These are phyloP conservation scores for Fusarium keratoplasticum DNA, from an alignment of 2,329 filamentous ascomycete genomes.

Conservation along the genomic window DNA sequence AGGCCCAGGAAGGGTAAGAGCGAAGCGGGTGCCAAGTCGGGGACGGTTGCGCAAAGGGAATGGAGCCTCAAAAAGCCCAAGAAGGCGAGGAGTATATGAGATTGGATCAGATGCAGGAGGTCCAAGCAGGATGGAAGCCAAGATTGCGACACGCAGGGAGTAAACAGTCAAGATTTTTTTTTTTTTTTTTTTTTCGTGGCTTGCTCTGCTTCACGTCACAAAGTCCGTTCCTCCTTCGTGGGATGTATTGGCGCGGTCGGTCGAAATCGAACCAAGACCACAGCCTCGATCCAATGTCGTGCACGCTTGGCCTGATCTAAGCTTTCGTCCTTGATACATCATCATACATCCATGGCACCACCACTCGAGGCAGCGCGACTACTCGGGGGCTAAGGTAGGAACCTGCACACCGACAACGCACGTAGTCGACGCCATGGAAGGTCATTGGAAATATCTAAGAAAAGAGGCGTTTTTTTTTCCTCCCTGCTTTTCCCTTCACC, in stretches of 20 bases:
- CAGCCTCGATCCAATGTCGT: slow-evolving; percentile 25
- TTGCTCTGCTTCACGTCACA: slow-evolving; percentile 9
- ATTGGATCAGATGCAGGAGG: slow-evolving; percentile 32
- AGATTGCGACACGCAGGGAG: slow-evolving; percentile 19
- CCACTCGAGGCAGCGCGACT: slow-evolving; percentile 26
- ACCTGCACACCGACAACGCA: slow-evolving; percentile 34
- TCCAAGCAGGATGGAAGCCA: not conserved
- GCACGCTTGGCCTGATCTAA: slow-evolving; percentile 30
- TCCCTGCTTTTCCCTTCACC: slow-evolving; percentile 14
- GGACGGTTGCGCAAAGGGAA: slow-evolving; percentile 37
- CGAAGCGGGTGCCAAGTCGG: slow-evolving; percentile 37
- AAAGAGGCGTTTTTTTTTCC: slow-evolving; percentile 26
- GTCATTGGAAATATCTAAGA: slow-evolving; percentile 29
- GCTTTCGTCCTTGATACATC: slow-evolving; percentile 31
- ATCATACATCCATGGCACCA: slow-evolving; percentile 29
- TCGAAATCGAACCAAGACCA: slow-evolving; percentile 20
- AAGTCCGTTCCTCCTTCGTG: not conserved
- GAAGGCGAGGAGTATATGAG: slow-evolving; percentile 11
- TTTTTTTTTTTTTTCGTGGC: slow-evolving; percentile 20
- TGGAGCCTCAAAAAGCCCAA: slow-evolving; percentile 27
- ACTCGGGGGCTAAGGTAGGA: slow-evolving; percentile 40
- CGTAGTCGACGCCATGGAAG: slow-evolving; percentile 31
- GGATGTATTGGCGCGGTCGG: slow-evolving; percentile 6
- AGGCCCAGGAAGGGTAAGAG: slow-evolving; percentile 28
- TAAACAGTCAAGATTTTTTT: slow-evolving; percentile 26